A percentile compares a stretch with the other conserved stretches of the same genome.
Evolutionary conservation across 352 stramenopile genomes (phyloP).

Genomic region (Globisporangium solare): DNA sequence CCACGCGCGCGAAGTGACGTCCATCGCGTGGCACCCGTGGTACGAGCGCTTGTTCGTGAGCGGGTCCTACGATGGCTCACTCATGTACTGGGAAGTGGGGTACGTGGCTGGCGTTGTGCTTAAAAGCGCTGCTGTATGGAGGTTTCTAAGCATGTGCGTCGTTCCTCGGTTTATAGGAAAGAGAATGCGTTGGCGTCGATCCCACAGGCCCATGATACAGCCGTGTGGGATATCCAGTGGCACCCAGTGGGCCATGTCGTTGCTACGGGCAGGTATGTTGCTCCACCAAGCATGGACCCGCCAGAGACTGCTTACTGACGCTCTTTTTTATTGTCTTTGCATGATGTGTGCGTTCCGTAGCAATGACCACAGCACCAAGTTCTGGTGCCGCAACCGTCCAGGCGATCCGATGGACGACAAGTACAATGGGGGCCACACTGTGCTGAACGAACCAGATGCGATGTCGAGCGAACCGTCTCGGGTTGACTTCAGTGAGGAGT

Average conservation of each 20-base stretch:
- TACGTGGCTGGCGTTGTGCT: slow-evolving; percentile 27
- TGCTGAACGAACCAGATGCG: slow-evolving; percentile 64
- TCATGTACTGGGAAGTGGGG: slow-evolving; percentile 97
- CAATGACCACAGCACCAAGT: slow-evolving; percentile 98
- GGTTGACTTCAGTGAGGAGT: slow-evolving; percentile 29
- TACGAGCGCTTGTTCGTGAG: slow-evolving; percentile 96
- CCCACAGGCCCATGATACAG: slow-evolving; percentile 93
- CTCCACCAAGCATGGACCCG: too few relatives aligned
- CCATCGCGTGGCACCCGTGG: slow-evolving; percentile 95
- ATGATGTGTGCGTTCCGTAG: slow-evolving; percentile 13
- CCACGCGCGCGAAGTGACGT: slow-evolving; percentile 95
- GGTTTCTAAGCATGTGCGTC: not conserved
- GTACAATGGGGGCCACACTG: slow-evolving; percentile 75
- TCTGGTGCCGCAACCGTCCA: slow-evolving; percentile 95
- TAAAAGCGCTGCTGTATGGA: slow-evolving; percentile 13
- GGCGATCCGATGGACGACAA: slow-evolving; percentile 89
- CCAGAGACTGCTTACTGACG: not conserved
- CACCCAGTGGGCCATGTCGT: slow-evolving; percentile 95
- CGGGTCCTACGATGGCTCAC: slow-evolving; percentile 95
- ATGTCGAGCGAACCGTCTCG: slow-evolving; percentile 25
- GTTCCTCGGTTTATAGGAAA: slow-evolving; percentile 48
- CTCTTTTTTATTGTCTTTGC: not conserved
- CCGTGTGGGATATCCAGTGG: slow-evolving; percentile 98
- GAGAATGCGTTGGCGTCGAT: slow-evolving; percentile 81
- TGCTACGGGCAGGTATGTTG: slow-evolving; percentile 83